Conservation (phyloP, 805 yeast genomes). For the Nakazawaea ishiwadae region DNA sequence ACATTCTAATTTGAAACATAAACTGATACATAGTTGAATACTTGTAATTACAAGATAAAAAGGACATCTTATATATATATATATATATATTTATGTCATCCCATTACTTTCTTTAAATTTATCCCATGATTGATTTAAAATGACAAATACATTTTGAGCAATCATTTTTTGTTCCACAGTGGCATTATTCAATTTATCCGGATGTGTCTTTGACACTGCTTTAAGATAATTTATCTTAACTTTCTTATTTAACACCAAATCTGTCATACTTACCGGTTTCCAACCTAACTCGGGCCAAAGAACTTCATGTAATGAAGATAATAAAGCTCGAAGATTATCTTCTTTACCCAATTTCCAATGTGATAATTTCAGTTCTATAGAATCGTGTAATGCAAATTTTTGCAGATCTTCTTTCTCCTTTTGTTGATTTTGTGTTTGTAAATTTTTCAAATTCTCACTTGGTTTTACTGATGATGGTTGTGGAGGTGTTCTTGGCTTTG, state of each 20-base stretch:
- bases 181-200: slow-evolving; percentile 73
- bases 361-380: slow-evolving; percentile 47
- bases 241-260: slow-evolving; percentile 82
- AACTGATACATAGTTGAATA: too few species aligned
- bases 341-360: slow-evolving; percentile 75
- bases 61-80: too few species aligned
- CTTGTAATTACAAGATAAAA: too few species aligned
- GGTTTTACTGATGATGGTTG: slow-evolving; percentile 13
- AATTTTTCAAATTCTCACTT: slow-evolving; percentile 40
- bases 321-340: slow-evolving; percentile 72
- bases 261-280: slow-evolving; percentile 64
- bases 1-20: too few species aligned
- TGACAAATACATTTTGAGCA: slow-evolving; percentile 82
- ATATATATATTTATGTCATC: too few species aligned
- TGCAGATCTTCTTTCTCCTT: slow-evolving; percentile 41
- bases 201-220: slow-evolving; percentile 73
- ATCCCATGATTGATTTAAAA: slow-evolving; percentile 89
- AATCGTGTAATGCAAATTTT: slow-evolving; percentile 58
- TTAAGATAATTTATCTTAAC: slow-evolving; percentile 83
- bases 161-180: slow-evolving; percentile 71
- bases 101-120: slow-evolving; percentile 58
- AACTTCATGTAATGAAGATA: slow-evolving; percentile 63
- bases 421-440: slow-evolving; percentile 40
- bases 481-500: slow-evolving; percentile 15
- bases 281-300: slow-evolving; percentile 66